Conservation (phyloP, 2,329 filamentous ascomycete species). For the Orbilia quercus region DNA sequence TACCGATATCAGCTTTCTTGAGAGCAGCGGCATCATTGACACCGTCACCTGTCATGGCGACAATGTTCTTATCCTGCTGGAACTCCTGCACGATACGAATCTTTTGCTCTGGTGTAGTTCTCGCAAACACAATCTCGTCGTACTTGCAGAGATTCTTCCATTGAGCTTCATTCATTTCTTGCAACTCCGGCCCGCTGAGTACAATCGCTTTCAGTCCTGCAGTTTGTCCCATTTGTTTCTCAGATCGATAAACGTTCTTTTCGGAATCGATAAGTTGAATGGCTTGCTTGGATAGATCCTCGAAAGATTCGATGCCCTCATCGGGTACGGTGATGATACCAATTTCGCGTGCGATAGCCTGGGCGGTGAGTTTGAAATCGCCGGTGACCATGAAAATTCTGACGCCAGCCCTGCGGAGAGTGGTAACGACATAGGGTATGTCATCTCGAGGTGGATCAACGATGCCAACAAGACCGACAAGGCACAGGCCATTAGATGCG, state of each 20-base stretch:
- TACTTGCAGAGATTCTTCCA: slow-evolving; percentile 76
- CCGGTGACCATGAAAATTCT: slow-evolving; percentile 85
- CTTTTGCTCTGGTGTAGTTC: slow-evolving; percentile 82
- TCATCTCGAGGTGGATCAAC: slow-evolving; percentile 72
- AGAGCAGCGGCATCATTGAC: slow-evolving; percentile 68
- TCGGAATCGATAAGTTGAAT: slow-evolving; percentile 29
- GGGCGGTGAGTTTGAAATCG: slow-evolving; percentile 79
- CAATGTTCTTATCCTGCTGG: slow-evolving; percentile 70
- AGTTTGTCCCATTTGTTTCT: slow-evolving; percentile 59
- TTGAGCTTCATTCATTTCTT: slow-evolving; percentile 73
- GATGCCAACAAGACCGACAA: slow-evolving; percentile 71
- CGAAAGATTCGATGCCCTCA: slow-evolving; percentile 18
- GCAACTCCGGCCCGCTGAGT: slow-evolving; percentile 74
- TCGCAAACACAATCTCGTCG: slow-evolving; percentile 78
- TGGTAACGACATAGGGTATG: slow-evolving; percentile 71
- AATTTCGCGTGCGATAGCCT: slow-evolving; percentile 77
- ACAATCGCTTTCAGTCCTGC: slow-evolving; percentile 68
- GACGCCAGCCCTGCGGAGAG: slow-evolving; percentile 75
- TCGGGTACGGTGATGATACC: slow-evolving; percentile 73
- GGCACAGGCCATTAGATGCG: slow-evolving; percentile 66
- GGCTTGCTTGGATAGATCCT: slow-evolving; percentile 19
- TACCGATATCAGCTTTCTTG: slow-evolving; percentile 71
- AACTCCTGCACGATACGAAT: slow-evolving; percentile 81
- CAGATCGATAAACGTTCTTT: slow-evolving; percentile 27
- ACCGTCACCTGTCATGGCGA: slow-evolving; percentile 68